These are phyloP conservation scores for Penicillium fuscoglaucum DNA, from an alignment of 2,329 filamentous ascomycete genomes.

Conservation along the genomic window DNA sequence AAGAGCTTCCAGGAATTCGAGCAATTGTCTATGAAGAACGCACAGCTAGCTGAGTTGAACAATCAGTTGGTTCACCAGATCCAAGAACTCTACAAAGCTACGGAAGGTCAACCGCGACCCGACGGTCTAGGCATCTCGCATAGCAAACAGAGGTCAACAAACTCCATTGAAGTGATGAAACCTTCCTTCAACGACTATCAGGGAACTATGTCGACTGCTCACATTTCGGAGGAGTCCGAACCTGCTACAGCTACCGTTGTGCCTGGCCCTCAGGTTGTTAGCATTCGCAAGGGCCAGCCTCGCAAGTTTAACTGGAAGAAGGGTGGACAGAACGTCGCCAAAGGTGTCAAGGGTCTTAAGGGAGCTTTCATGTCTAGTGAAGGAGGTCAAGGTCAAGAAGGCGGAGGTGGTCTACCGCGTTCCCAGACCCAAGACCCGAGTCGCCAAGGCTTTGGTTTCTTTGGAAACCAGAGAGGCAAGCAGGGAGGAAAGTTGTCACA, in stretches of 20 bases:
- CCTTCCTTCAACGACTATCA: slow-evolving; percentile 52
- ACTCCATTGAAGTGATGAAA: slow-evolving; percentile 48
- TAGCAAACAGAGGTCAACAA: slow-evolving; percentile 52
- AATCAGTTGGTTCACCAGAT: slow-evolving; percentile 93
- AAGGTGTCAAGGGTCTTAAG: slow-evolving; percentile 93
- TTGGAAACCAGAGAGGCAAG: slow-evolving; percentile 54
- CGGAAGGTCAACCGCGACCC: slow-evolving; percentile 36
- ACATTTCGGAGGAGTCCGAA: slow-evolving; percentile 65
- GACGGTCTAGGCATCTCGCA: slow-evolving; percentile 64
- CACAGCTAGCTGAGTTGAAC: slow-evolving; percentile 90
- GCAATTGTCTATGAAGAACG: slow-evolving; percentile 89
- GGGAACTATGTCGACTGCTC: slow-evolving; percentile 57
- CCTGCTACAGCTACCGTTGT: slow-evolving; percentile 58
- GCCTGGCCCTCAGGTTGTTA: slow-evolving; percentile 86
- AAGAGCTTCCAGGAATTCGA: slow-evolving; percentile 94
- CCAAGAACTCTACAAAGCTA: slow-evolving; percentile 86
- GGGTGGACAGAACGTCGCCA: slow-evolving; percentile 87
- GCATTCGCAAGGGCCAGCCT: slow-evolving; percentile 87
- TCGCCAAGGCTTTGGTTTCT: slow-evolving; percentile 70
- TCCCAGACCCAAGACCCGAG: slow-evolving; percentile 46
- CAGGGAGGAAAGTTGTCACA: slow-evolving; percentile 43
- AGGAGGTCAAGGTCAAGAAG: slow-evolving; percentile 46
- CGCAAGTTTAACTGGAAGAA: slow-evolving; percentile 99
- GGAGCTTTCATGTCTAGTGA: slow-evolving; percentile 76
- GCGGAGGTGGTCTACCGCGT: slow-evolving; percentile 33